Conservation (phyloP, 2,329 filamentous ascomycete species). For the Nigrospora osmanthi region DNA sequence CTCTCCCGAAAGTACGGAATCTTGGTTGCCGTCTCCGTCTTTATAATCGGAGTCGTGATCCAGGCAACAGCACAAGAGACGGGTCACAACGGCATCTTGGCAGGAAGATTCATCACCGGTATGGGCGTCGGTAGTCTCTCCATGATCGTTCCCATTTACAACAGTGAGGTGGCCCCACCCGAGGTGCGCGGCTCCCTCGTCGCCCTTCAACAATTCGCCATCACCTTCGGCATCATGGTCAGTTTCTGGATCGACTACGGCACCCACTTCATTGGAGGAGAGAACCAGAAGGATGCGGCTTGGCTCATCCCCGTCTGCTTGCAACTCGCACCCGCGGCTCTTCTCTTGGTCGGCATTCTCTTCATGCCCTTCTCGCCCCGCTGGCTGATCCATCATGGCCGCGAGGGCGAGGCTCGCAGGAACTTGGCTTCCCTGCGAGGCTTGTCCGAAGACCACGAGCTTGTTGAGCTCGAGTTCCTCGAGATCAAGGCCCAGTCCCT, state of each 20-base stretch:
- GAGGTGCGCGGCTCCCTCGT: constrained; percentile 33
- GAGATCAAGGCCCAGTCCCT: constrained; percentile 74
- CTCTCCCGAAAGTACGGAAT: constrained; percentile 63
- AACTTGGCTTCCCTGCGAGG: constrained; percentile 58
- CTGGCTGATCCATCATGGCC: constrained; percentile 58
- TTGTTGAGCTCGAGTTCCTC: constrained; percentile 69
- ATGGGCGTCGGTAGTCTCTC: constrained; percentile 63
- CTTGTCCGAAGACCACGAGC: constrained; percentile 53
- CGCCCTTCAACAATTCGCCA: constrained; percentile 39
- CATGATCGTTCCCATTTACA: constrained; percentile 56
- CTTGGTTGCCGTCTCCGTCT: constrained; percentile 56
- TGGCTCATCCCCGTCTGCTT: constrained; percentile 70
- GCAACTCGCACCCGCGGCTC: constrained; percentile 58
- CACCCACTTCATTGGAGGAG: constrained; percentile 58
- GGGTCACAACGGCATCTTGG: constrained; percentile 55
- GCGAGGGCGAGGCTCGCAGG: constrained; percentile 58
- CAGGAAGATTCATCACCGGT: constrained; percentile 65
- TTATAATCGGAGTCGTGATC: constrained; percentile 62
- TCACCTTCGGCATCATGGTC: constrained; percentile 57
- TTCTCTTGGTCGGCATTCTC: constrained; percentile 63
- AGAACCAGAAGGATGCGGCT: constrained; percentile 45
- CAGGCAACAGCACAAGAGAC: constrained; percentile 53
- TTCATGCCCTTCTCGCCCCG: constrained; percentile 76
- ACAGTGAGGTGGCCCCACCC: constrained; percentile 36
- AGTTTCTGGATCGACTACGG: constrained; percentile 59